Conservation (phyloP, 345 rosid genomes). For the Hypericum perforatum region DNA sequence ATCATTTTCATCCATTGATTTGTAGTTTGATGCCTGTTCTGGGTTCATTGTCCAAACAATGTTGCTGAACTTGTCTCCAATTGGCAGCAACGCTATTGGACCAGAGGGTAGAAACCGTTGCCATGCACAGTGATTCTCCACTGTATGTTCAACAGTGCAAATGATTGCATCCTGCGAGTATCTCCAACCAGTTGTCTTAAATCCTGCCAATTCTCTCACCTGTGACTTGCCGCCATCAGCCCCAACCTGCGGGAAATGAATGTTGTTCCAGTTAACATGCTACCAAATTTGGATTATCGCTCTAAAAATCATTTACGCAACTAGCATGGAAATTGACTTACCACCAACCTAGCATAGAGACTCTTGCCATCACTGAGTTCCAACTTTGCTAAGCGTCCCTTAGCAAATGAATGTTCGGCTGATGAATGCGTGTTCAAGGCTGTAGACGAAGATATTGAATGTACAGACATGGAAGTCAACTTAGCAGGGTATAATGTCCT, state of each 20-base stretch:
- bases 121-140: slow-evolving; percentile 70
- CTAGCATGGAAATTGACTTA: slow-evolving; percentile 29
- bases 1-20: slow-evolving; percentile 65
- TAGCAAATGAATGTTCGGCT: slow-evolving; percentile 25
- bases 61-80: slow-evolving; percentile 83
- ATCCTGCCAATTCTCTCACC: slow-evolving; percentile 78
- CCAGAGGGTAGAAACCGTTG: slow-evolving; percentile 90
- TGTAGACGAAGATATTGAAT: slow-evolving; percentile 38
- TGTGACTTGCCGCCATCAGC: slow-evolving; percentile 87
- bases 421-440: slow-evolving; percentile 34
- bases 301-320: neutral
- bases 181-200: slow-evolving; percentile 79
- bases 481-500: slow-evolving; percentile 62
- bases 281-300: neutral
- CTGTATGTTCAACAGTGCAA: slow-evolving; percentile 80
- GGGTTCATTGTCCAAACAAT: slow-evolving; percentile 95
- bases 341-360: slow-evolving; percentile 80
- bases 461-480: slow-evolving; percentile 61
- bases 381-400: slow-evolving; percentile 54
- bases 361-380: slow-evolving; percentile 64
- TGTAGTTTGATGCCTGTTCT: slow-evolving; percentile 47
- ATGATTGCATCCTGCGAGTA: slow-evolving; percentile 85
- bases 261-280: neutral
- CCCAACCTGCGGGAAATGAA: slow-evolving; percentile 53
- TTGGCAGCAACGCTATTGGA: slow-evolving; percentile 80